Conservation (phyloP, 768 basidiomycete species). For the Chlorophyllum brunneum region DNA sequence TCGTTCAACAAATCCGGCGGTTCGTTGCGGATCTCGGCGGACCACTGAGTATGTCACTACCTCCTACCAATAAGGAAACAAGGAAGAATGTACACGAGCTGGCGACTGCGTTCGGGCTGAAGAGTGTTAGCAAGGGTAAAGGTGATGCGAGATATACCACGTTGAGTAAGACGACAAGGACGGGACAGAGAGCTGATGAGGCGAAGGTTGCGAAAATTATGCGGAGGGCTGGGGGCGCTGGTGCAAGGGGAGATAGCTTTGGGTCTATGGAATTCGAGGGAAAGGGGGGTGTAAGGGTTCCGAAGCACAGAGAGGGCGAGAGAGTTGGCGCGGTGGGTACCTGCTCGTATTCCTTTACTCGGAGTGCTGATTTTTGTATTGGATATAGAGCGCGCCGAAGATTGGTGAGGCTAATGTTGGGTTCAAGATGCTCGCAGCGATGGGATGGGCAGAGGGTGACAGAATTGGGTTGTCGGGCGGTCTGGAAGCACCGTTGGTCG, state of each 20-base stretch:
- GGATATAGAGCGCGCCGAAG: slow-evolving; percentile 66
- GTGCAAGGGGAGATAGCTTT: slow-evolving; percentile 32
- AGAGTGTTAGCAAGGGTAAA: slow-evolving; percentile 71
- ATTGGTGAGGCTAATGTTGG: slow-evolving; percentile 80
- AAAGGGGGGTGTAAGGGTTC: slow-evolving; percentile 23
- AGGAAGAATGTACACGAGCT: slow-evolving; percentile 77
- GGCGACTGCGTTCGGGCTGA: slow-evolving; percentile 74
- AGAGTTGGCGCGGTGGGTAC: slow-evolving; percentile 72
- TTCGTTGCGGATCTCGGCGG: slow-evolving; percentile 62
- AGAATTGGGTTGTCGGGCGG: slow-evolving; percentile 68
- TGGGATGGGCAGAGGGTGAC: slow-evolving; percentile 90
- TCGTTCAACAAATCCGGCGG: slow-evolving; percentile 64
- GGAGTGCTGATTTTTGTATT: background rate
- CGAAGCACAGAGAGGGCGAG: slow-evolving; percentile 75
- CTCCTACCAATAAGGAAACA: slow-evolving; percentile 72
- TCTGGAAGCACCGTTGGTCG: slow-evolving; percentile 72
- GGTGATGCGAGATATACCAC: slow-evolving; percentile 74
- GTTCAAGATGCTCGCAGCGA: slow-evolving; percentile 79
- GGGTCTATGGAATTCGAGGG: slow-evolving; percentile 26
- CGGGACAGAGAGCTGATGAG: slow-evolving; percentile 55
- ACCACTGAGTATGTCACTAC: slow-evolving; percentile 56
- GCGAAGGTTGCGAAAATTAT: slow-evolving; percentile 46
- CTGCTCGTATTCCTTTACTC: slow-evolving; percentile 1
- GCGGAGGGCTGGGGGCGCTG: slow-evolving; percentile 32
- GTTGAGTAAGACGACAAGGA: slow-evolving; percentile 62